Evolutionary conservation across 2,329 filamentous ascomycete species (phyloP).

Genomic region (Nigrospora sphaerica): DNA sequence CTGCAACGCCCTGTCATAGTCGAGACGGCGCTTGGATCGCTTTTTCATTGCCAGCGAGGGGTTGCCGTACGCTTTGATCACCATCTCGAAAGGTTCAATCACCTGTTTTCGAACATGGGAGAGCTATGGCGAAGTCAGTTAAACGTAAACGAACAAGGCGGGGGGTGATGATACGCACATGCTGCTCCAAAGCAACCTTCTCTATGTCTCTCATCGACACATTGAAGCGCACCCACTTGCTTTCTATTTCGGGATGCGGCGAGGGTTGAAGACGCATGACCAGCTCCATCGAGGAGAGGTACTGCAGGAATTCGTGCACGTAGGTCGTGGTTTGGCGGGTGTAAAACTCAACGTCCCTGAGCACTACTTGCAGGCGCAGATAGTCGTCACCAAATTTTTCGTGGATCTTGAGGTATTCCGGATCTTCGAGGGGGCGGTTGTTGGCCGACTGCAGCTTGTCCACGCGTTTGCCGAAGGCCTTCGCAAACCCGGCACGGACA

Average conservation of each 20-base stretch:
- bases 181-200: slow-evolving; percentile 74
- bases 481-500: slow-evolving; percentile 74
- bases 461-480: slow-evolving; percentile 82
- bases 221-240: slow-evolving; percentile 90
- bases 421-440: slow-evolving; percentile 63
- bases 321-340: slow-evolving; percentile 74
- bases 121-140: slow-evolving; percentile 32
- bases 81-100: slow-evolving; percentile 73
- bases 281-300: slow-evolving; percentile 74
- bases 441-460: slow-evolving; percentile 70
- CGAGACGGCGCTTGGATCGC: slow-evolving; percentile 82
- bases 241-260: slow-evolving; percentile 76
- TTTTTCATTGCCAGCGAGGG: slow-evolving; percentile 90
- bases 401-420: slow-evolving; percentile 70
- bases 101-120: slow-evolving; percentile 70
- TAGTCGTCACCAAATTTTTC: slow-evolving; percentile 90
- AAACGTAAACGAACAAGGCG: slow-evolving; percentile 5
- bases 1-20: slow-evolving; percentile 77
- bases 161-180: slow-evolving; percentile 48
- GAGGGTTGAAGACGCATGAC: slow-evolving; percentile 68
- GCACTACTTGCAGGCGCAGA: slow-evolving; percentile 83
- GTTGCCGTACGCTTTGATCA: slow-evolving; percentile 74
- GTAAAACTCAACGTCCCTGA: slow-evolving; percentile 91
- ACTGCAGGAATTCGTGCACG: slow-evolving; percentile 73
- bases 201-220: slow-evolving; percentile 81